Conservation (phyloP, 1,139 yeast species). For the Sporopachydermia cereana region DNA sequence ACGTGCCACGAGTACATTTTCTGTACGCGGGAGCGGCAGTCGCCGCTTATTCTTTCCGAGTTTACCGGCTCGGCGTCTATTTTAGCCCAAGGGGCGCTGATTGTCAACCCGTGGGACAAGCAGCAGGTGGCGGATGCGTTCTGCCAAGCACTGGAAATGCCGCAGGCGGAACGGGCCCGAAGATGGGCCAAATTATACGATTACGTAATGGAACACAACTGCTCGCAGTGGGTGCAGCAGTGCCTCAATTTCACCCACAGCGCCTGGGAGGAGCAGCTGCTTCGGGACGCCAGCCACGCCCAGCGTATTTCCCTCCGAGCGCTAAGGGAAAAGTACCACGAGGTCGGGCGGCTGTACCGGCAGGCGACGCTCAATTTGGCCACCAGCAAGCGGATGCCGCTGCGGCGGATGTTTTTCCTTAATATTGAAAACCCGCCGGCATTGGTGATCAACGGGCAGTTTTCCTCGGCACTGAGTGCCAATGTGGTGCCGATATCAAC, state of each 20-base stretch:
- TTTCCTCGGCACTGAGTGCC: slow-evolving; percentile 8
- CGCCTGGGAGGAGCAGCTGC: slow-evolving; percentile 52
- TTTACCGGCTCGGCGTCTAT: slow-evolving; percentile 90
- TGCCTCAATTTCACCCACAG: slow-evolving; percentile 44
- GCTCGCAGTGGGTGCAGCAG: slow-evolving; percentile 58
- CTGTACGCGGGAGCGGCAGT: slow-evolving; percentile 58
- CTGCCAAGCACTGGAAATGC: slow-evolving; percentile 52
- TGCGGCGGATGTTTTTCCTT: slow-evolving; percentile 36
- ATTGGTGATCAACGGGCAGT: slow-evolving; percentile 1
- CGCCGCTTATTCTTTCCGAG: slow-evolving; percentile 82
- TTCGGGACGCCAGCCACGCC: slow-evolving; percentile 25
- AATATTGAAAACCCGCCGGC: slow-evolving; percentile 33
- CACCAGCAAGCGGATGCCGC: slow-evolving; percentile 19
- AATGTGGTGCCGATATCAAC: slow-evolving; percentile 19
- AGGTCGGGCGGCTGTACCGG: slow-evolving; percentile 11
- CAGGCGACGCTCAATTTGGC: slow-evolving; percentile 23
- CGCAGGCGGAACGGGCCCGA: slow-evolving; percentile 38
- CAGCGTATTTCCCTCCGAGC: slow-evolving; percentile 18
- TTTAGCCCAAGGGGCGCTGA: slow-evolving; percentile 56
- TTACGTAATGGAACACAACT: slow-evolving; percentile 54
- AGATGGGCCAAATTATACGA: slow-evolving; percentile 55
- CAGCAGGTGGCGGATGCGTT: slow-evolving; percentile 53
- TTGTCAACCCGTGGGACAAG: slow-evolving; percentile 88
- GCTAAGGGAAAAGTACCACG: slow-evolving; percentile 16
- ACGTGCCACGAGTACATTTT: slow-evolving; percentile 91